These are phyloP conservation scores for Pythium dissotocum DNA, from an alignment of 352 stramenopile species.

Conservation along the genomic window DNA sequence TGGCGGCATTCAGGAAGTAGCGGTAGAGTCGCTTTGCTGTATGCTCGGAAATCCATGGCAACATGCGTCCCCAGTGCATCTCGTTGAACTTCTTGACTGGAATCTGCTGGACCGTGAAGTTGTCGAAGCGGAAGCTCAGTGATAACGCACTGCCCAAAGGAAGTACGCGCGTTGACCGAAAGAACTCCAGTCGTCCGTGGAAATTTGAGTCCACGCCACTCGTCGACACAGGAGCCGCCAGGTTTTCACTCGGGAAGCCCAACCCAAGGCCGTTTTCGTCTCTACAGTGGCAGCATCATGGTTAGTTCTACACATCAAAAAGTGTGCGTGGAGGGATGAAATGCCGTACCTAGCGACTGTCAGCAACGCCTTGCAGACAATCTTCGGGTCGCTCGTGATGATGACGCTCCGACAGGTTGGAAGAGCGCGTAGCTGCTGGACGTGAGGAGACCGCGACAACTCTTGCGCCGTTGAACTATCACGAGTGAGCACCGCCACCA, in stretches of 20 bases:
- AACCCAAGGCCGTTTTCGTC: constrained; percentile 5
- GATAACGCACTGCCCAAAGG: constrained; percentile 65
- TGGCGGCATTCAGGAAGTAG: constrained; percentile 38
- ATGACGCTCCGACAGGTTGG: constrained; percentile 20
- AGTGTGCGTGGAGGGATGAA: too few species aligned
- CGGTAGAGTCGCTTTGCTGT: constrained; percentile 51
- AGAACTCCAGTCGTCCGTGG: constrained; percentile 56
- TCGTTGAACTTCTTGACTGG: constrained; percentile 80
- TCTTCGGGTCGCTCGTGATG: constrained; percentile 7
- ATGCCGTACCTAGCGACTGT: constrained; percentile 19
- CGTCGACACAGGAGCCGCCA: neutral
- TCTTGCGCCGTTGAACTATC: neutral
- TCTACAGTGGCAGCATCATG: neutral
- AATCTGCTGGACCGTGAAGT: constrained; percentile 57
- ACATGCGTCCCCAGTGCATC: constrained; percentile 86
- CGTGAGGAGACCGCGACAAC: neutral
- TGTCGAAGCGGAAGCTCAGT: constrained; percentile 77
- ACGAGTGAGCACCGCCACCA: constrained; percentile 37
- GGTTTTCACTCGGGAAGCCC: neutral
- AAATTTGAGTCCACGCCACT: constrained; percentile 52
- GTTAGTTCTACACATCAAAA: too few species aligned
- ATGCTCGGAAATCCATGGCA: constrained; percentile 72
- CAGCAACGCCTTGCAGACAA: constrained; percentile 12
- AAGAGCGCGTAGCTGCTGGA: constrained; percentile 10
- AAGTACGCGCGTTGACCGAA: constrained; percentile 46